Conservation (phyloP, 108 stramenopile species). For the Cyclostephanos invisitatus region DNA sequence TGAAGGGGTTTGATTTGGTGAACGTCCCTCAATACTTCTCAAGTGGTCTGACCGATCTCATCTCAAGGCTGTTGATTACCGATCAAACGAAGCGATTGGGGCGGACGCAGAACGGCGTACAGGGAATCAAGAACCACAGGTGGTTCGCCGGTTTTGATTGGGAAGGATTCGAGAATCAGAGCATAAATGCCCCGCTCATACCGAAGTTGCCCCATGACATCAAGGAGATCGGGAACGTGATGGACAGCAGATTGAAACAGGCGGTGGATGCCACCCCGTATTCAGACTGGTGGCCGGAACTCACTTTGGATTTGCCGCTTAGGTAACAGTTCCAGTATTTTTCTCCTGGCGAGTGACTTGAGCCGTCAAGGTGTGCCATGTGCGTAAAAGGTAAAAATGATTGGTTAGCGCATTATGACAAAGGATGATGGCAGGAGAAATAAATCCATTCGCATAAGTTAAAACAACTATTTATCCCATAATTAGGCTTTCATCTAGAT, state of each 20-base stretch:
- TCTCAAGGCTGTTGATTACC: slow-evolving; percentile 62
- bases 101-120: slow-evolving; percentile 49
- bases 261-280: background rate
- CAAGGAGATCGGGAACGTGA: background rate
- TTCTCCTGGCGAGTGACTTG: too few relatives aligned
- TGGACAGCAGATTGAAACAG: background rate
- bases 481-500: too few relatives aligned
- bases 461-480: too few relatives aligned
- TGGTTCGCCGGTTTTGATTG: slow-evolving; percentile 52
- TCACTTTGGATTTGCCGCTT: background rate
- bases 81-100: slow-evolving; percentile 68
- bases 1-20: slow-evolving; percentile 38
- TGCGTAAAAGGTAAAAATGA: too few relatives aligned
- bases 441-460: too few relatives aligned
- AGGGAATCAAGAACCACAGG: slow-evolving; percentile 41
- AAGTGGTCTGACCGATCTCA: slow-evolving; percentile 57
- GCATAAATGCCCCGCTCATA: background rate
- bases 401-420: too few relatives aligned
- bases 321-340: too few relatives aligned
- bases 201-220: background rate
- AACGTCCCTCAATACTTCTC: slow-evolving; percentile 43
- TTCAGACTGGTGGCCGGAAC: slow-evolving; percentile 4
- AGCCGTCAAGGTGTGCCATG: too few relatives aligned
- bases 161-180: slow-evolving; percentile 28
- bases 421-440: too few relatives aligned